Base-by-base conservation (phyloP, 164 flowering plant genomes). In the Malania oleifera region DNA sequence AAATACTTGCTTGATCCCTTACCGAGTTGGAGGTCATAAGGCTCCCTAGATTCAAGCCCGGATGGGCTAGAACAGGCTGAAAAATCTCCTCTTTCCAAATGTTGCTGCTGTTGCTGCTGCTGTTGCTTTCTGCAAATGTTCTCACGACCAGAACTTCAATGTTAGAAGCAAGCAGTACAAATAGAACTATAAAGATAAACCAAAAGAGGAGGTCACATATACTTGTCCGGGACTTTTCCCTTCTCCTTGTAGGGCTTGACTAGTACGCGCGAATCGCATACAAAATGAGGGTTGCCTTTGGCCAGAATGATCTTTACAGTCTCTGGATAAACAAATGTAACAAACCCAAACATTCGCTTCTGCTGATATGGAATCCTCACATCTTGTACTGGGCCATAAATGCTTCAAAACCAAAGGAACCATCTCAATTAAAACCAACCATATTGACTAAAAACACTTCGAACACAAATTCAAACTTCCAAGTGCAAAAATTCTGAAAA, bases 191-290 rank as follows among this genome's bases (percentile, higher is more conserved):
- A 35, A 15, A 34, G 46, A 49, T 18, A 44, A 18, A 39, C 37
- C 54, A 57, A 56, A 9, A 50, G 52, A 46, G 35, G n/a, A 45
- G 49, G 25, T 50, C 54, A 52, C 61, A 63, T 69, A 64, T 85
- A 84, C 96, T 84, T 93, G 49, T 93, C 97, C 7, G 82, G 78
- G 45, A 87, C 71, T 78, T 89, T 92, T 13, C 97, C 97, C 76
- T 93, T 93, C 75, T 93, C 98, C 82, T 93, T 93, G 79, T 93
- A 93, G 37, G 98, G 98, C 77, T 93, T 93, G 22, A 93, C 97
- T 24, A 93, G 98, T 54, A 93, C 98, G 0, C 97, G 88, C 15
- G 97, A 90, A 54, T 93, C 98, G 22, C 98, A 93, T 0, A 93
- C 92, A 63, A 89, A 93, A 75, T 93, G 98, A 3, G 98, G 98